Evolutionary conservation across 2,329 filamentous ascomycete genomes (phyloP).

Genomic region (Elsinoe fawcettii): DNA sequence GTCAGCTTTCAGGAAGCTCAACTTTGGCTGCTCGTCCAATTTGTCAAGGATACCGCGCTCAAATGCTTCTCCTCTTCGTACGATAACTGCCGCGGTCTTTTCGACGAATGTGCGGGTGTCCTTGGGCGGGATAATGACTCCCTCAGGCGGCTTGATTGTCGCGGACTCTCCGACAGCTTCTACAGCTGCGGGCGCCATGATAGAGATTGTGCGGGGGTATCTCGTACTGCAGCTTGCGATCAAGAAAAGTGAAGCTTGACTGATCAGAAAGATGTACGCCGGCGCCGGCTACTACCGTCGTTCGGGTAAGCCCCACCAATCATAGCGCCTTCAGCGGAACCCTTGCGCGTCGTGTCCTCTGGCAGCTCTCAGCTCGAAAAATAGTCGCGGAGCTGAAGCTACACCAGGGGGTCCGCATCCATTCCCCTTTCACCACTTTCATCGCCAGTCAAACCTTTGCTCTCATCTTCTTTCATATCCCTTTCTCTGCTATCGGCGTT

Average conservation of each 20-base stretch:
- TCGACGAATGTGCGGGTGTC: constrained; percentile 81
- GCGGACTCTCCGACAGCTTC: constrained; percentile 21
- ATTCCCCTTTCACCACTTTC: constrained; percentile 1
- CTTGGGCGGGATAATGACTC: constrained; percentile 76
- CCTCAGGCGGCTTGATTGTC: constrained; percentile 63
- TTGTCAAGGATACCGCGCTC: constrained; percentile 82
- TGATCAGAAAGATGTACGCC: neutral
- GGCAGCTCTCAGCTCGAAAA: constrained; percentile 4
- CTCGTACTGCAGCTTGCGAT: neutral
- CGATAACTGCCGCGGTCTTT: constrained; percentile 90
- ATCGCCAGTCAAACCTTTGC: neutral
- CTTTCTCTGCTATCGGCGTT: neutral
- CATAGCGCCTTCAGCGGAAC: neutral
- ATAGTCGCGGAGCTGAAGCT: constrained; percentile 12
- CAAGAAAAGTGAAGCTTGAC: constrained; percentile 13
- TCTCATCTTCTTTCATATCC: constrained; percentile 6
- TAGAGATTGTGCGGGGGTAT: neutral
- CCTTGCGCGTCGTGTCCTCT: constrained; percentile 12
- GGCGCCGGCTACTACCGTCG: constrained; percentile 1
- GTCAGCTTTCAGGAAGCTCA: constrained; percentile 71
- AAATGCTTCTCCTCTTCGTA: constrained; percentile 57
- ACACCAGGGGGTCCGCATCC: neutral
- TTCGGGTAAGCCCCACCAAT: neutral
- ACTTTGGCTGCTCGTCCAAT: constrained; percentile 76
- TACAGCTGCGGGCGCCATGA: constrained; percentile 27